phyloP scores from a whole-genome alignment of 2,329 filamentous ascomycete species.

The Fusarium sp. region DNA sequence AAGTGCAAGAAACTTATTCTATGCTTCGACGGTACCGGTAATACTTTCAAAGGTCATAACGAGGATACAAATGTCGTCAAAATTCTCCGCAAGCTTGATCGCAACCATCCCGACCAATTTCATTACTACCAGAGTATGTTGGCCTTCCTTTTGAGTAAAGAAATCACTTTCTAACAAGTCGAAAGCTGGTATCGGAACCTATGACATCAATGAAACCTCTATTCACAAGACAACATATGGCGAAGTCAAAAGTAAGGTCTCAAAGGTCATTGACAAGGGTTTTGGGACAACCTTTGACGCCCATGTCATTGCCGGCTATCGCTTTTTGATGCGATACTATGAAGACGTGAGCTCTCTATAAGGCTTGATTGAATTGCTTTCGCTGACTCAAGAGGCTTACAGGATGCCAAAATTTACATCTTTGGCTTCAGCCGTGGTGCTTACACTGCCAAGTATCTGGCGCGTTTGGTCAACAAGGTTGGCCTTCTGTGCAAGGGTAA shows the following conservation, averaged over 20 bases:
- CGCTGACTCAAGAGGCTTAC: too few species aligned
- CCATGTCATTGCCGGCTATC: constrained; percentile 66
- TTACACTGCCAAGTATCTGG: constrained; percentile 65
- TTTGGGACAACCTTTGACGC: constrained; percentile 63
- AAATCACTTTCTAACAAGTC: background rate
- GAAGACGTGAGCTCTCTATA: constrained; percentile 55
- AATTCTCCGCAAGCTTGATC: constrained; percentile 62
- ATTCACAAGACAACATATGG: too few species aligned
- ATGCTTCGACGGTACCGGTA: constrained; percentile 65
- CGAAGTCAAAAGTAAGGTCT: constrained; percentile 55
- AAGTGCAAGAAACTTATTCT: constrained; percentile 56
- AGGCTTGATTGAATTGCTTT: too few species aligned
- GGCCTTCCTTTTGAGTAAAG: background rate
- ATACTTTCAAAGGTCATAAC: constrained; percentile 60
- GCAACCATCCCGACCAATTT: constrained; percentile 59
- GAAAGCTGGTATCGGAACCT: constrained; percentile 64
- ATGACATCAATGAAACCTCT: constrained; percentile 59
- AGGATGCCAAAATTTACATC: constrained; percentile 66
- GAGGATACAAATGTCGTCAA: constrained; percentile 69
- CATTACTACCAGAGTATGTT: constrained; percentile 65
- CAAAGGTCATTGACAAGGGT: constrained; percentile 59
- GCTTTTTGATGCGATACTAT: constrained; percentile 68
- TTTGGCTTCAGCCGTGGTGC: constrained; percentile 68
- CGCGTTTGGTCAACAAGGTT: constrained; percentile 64
- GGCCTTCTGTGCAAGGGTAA: constrained; percentile 65